Percentiles rank a stretch among this genome's conserved stretches.
phyloP scores from a whole-genome alignment of 345 rosid genomes.

The Aquilaria malaccensis region DNA sequence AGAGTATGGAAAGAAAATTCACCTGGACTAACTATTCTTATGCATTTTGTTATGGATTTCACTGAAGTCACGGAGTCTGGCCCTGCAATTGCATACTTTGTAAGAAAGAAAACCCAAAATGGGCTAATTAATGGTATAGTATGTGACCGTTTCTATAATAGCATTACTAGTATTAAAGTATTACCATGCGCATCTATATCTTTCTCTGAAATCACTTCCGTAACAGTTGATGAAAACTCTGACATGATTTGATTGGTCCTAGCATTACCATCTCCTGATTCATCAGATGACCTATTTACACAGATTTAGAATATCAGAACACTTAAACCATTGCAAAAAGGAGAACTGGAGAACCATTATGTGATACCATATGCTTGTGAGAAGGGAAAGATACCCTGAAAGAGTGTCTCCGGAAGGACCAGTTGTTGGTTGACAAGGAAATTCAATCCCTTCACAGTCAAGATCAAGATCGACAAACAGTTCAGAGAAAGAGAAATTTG shows the following conservation, averaged over 20 bases:
- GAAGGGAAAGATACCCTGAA: slow-evolving; percentile 29
- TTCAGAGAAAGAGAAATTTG: slow-evolving; percentile 57
- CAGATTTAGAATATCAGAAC: slow-evolving; percentile 10
- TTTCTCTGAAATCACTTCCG: slow-evolving; percentile 32
- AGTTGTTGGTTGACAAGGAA: slow-evolving; percentile 32
- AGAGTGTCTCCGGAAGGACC: slow-evolving; percentile 20
- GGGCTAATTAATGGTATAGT: neutral
- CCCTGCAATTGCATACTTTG: slow-evolving; percentile 33
- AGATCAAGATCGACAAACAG: slow-evolving; percentile 66
- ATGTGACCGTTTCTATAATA: neutral
- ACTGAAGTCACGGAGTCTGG: slow-evolving; percentile 41
- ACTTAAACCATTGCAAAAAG: neutral
- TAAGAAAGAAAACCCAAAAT: neutral
- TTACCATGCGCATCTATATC: slow-evolving; percentile 32
- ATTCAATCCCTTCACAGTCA: slow-evolving; percentile 31
- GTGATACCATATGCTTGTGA: neutral
- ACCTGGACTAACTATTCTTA: slow-evolving; percentile 69
- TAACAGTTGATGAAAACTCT: slow-evolving; percentile 38
- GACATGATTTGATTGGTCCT: slow-evolving; percentile 34
- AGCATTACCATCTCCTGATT: slow-evolving; percentile 30
- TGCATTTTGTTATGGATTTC: slow-evolving; percentile 55
- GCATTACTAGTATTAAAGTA: slow-evolving; percentile 16
- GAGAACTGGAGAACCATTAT: neutral
- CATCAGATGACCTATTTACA: slow-evolving; percentile 38
- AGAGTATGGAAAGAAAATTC: slow-evolving; percentile 11